Base-by-base conservation (phyloP, 768 basidiomycete genomes). In the Leccinum ochraceum region DNA sequence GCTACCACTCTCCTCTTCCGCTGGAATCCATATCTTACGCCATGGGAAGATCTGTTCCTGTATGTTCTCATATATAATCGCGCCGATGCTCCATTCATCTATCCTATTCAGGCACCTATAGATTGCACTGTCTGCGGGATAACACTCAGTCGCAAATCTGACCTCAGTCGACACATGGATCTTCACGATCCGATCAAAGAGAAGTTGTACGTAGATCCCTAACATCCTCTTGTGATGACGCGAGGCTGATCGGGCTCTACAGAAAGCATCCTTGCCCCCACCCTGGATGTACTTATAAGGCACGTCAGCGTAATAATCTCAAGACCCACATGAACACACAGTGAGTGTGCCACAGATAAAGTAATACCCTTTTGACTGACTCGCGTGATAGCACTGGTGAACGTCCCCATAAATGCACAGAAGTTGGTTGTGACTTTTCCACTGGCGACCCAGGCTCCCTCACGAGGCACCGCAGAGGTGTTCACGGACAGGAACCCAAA, bases 291-390 rank as follows among this genome's bases (percentile, higher is more conserved):
- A 11, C 16, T 0, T 68, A 66, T 55, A 63, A 44, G 8, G 60
- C 75, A 0, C 63, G 74, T 1, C 76, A 76, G n/a, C 56, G 50
- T 3, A 70, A 69, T 0, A 76, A 75, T 32, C 20, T 76, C 1
- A n/a, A 42, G 0, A 71, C 67, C 0, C 75, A 76, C 26, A 16
- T 68, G 16, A 71, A 70, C 8, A 67, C 54, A 3, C 76, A 77
- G 75, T 75, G 54, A 60, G 75, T 72, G 17, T 24, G 1, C 20
- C 20, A 53, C 37, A 10, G 22, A 49, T 34, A 17, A 22, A 16
- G 13, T 0, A 22, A 28, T 16, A 22, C n/a, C 20, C 3, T 2
- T 24, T 8, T 24, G 3, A 5, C 63, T 73, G 6, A 67, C 13
- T 10, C 5, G 17, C 39, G 7, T 54, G 7, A 42, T 30, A 73